Evolutionary conservation across 208 protist species (phyloP).

Genomic region (Novymonas esmeraldas): DNA sequence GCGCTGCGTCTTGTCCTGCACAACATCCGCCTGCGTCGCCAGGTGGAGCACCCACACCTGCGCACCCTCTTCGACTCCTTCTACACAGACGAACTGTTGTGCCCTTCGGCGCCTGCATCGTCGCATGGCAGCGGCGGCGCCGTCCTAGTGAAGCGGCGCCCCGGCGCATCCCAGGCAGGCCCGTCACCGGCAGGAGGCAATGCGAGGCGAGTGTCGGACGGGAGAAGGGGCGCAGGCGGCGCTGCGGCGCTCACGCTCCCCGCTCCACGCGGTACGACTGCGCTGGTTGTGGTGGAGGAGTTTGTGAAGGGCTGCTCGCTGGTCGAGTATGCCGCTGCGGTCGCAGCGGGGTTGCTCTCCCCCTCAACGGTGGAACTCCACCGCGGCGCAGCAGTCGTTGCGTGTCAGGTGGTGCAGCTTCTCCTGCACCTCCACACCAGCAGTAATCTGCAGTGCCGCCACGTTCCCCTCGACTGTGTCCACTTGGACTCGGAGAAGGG

Average conservation of each 20-base stretch:
- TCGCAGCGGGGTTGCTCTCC: not conserved
- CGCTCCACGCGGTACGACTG: not conserved
- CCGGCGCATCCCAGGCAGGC: not conserved
- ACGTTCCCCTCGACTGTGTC: conserved; percentile 12
- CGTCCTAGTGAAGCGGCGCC: not conserved
- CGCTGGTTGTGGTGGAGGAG: conserved; percentile 27
- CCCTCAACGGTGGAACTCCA: conserved; percentile 7
- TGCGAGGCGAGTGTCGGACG: not conserved
- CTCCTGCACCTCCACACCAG: conserved; percentile 20
- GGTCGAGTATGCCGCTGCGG: conserved; percentile 24
- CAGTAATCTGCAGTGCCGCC: conserved; percentile 10
- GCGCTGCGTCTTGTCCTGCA: conserved; percentile 7
- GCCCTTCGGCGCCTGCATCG: not conserved
- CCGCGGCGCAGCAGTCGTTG: conserved; percentile 16
- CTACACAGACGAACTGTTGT: conserved; percentile 11
- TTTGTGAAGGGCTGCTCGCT: conserved; percentile 28
- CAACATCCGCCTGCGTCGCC: conserved; percentile 22
- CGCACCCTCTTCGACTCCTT: conserved; percentile 28
- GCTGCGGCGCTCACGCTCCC: not conserved
- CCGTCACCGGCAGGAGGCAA: not conserved
- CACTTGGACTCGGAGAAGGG: conserved; percentile 17
- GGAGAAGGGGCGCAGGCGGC: no score
- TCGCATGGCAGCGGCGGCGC: not conserved
- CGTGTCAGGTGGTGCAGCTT: conserved; percentile 18
- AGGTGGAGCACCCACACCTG: conserved; percentile 24